Conservation (phyloP, 1,284 basidiomycete species). For the Trichosporon faecale region DNA sequence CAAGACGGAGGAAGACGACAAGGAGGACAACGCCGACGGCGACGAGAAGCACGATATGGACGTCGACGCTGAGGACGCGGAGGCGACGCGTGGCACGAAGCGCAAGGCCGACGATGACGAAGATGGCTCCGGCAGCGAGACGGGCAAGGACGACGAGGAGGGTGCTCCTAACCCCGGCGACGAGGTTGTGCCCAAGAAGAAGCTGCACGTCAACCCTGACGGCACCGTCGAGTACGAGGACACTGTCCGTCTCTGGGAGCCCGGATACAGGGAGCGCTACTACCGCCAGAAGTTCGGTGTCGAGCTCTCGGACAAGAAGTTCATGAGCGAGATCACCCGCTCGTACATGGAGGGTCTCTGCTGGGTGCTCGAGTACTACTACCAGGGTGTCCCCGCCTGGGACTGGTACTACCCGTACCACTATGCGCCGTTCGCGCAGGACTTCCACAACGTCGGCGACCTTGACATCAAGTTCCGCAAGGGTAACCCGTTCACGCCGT, state of each 20-base stretch:
- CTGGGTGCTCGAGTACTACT: conserved; percentile 98
- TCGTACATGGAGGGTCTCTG: conserved; percentile 89
- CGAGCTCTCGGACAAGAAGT: conserved; percentile 66
- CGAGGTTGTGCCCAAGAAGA: conserved; percentile 54
- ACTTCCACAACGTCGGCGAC: conserved; percentile 76
- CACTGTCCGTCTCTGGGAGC: conserved; percentile 89
- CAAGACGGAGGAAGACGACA: conserved; percentile 24
- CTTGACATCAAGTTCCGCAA: conserved; percentile 71
- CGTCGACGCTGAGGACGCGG: conserved; percentile 20
- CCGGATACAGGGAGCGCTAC: conserved; percentile 92
- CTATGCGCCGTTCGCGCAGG: conserved; percentile 95
- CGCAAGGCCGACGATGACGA: conserved; percentile 62
- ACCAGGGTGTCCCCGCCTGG: conserved; percentile 98
- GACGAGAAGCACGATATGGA: conserved; percentile 20
- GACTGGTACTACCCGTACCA: conserved; percentile 99
- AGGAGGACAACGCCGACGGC: conserved; percentile 25
- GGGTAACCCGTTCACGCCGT: conserved; percentile 83
- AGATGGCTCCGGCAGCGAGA: conserved; percentile 33
- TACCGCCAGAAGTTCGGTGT: conserved; percentile 91
- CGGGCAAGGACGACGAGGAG: conserved; percentile 51
- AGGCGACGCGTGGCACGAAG: conserved; percentile 58
- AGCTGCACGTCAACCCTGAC: conserved; percentile 74
- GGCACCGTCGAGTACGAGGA: conserved; percentile 71
- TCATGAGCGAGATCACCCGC: conserved; percentile 73
- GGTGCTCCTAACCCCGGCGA: conserved; percentile 50